A percentile compares a stretch with the other conserved stretches of the same genome.
Evolutionary conservation across 2,329 filamentous ascomycete genomes (phyloP).

Genomic region (Fusarium citri): DNA sequence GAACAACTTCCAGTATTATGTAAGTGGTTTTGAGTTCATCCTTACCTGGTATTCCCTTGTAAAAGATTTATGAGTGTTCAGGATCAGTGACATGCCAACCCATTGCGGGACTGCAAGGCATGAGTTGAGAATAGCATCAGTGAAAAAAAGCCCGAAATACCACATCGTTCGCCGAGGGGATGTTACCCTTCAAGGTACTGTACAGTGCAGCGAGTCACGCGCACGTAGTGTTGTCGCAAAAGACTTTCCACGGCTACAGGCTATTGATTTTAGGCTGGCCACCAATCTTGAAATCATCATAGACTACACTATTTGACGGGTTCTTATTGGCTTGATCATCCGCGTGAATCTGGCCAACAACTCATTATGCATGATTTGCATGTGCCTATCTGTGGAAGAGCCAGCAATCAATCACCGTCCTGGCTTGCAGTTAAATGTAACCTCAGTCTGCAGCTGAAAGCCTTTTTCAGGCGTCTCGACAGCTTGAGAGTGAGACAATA

Average conservation of each 20-base stretch:
- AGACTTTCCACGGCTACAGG: neutral
- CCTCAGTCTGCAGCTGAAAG: slow-evolving; percentile 10
- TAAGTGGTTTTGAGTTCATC: neutral
- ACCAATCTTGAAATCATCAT: neutral
- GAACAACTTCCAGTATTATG: slow-evolving; percentile 1
- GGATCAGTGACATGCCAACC: slow-evolving; percentile 11
- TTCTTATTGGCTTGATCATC: neutral
- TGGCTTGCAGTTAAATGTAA: slow-evolving; percentile 20
- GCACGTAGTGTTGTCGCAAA: neutral
- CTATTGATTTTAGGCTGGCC: slow-evolving; percentile 6
- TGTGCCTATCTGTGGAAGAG: slow-evolving; percentile 5
- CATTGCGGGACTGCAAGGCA: neutral
- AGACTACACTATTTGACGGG: neutral
- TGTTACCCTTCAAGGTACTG: neutral
- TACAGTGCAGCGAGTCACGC: neutral
- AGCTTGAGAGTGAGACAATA: slow-evolving; percentile 1
- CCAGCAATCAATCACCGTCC: neutral
- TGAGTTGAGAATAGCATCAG: neutral
- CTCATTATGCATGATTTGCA: slow-evolving; percentile 15
- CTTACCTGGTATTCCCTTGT: slow-evolving; percentile 11
- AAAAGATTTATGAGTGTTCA: slow-evolving; percentile 10
- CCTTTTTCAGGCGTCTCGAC: slow-evolving; percentile 3
- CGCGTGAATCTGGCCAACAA: slow-evolving; percentile 1
- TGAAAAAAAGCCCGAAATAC: neutral
- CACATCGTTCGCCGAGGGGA: neutral